Base-by-base conservation (phyloP, 176 grass and related monocot genomes). In the Hsuehochloa calcarea region DNA sequence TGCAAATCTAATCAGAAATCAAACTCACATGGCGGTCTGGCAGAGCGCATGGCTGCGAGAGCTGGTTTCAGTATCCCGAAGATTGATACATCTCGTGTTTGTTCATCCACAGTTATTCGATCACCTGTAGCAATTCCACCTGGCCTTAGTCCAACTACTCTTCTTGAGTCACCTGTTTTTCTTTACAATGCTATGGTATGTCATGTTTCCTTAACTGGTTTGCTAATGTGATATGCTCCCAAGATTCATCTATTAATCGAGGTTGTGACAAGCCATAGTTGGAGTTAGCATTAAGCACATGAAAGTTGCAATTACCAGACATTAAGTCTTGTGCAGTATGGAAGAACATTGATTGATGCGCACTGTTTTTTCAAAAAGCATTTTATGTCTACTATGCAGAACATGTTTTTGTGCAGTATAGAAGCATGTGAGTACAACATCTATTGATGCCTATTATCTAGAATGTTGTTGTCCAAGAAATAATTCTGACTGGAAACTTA, bases 71-170 rank as follows among this genome's bases (percentile, higher is more conserved):
- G 90, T 82, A 67, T 99, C 39, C 75, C 90, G 0, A 96, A 94
- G 54, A 89, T 96, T 35, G 91, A 96, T 80, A 99, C 87, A 17
- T 88, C 85, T 81, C 78, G 86, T 51, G 78, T 89, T 78, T 85
- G 84, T 78, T 94, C 97, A 68, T 91, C 88, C 29, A 58, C 85
- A 25, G 84, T 87, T 68, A 84, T 79, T 75, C 60, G 73, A 51
- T 99, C 97, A 37, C 97, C 97, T 26, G 78, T 99, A 77, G 88
- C 92, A 47, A 99, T 99, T 84, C 93, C 97, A 64, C 93, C 93
- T 75, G 97, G 97, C 72, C 88, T 99, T 51, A 99, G 97, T 79
- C 97, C 97, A 64, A 94, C 92, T 46, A 79, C 84, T 45, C 85
- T 96, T 60, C 84, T 99, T 27, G 97, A 99, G 39, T 99, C 97